These are phyloP conservation scores for Eucalyptus lansdowneana DNA, from an alignment of 345 rosid species.

Conservation along the genomic window DNA sequence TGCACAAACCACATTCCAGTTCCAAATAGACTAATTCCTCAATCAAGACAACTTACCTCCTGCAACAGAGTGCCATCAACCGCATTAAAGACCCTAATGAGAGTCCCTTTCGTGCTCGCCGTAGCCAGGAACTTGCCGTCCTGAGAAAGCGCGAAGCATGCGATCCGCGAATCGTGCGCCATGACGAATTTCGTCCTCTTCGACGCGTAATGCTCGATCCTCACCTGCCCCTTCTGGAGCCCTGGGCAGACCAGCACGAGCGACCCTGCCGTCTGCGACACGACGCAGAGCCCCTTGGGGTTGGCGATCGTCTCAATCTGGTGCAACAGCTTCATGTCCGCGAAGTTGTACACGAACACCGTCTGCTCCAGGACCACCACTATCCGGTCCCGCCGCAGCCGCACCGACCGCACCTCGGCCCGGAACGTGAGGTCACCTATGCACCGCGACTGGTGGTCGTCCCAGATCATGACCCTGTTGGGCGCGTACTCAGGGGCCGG, in stretches of 20 bases:
- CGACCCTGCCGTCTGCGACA: constrained; percentile 69
- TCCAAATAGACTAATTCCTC: background rate
- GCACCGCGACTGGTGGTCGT: constrained; percentile 78
- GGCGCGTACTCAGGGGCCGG: constrained; percentile 74
- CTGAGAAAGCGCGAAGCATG: constrained; percentile 73
- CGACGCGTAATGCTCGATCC: constrained; percentile 80
- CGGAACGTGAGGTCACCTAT: constrained; percentile 85
- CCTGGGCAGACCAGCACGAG: constrained; percentile 83
- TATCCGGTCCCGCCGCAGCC: constrained; percentile 70
- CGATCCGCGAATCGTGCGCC: constrained; percentile 95
- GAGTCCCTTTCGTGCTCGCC: constrained; percentile 82
- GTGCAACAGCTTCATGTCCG: constrained; percentile 73
- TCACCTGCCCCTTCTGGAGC: constrained; percentile 81
- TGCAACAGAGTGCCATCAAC: constrained; percentile 66
- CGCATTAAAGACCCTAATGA: constrained; percentile 67
- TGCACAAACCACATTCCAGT: background rate
- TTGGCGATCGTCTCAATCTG: constrained; percentile 86
- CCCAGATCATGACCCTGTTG: constrained; percentile 94
- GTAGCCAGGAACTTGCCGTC: constrained; percentile 89
- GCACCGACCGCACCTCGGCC: constrained; percentile 74
- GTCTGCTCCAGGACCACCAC: constrained; percentile 76
- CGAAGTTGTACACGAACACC: constrained; percentile 78
- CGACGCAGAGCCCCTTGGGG: constrained; percentile 86
- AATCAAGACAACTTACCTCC: constrained; percentile 35
- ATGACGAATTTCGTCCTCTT: constrained; percentile 79